Conservation (phyloP, 495 filamentous ascomycete species). For the Aeminium ludgeri region DNA sequence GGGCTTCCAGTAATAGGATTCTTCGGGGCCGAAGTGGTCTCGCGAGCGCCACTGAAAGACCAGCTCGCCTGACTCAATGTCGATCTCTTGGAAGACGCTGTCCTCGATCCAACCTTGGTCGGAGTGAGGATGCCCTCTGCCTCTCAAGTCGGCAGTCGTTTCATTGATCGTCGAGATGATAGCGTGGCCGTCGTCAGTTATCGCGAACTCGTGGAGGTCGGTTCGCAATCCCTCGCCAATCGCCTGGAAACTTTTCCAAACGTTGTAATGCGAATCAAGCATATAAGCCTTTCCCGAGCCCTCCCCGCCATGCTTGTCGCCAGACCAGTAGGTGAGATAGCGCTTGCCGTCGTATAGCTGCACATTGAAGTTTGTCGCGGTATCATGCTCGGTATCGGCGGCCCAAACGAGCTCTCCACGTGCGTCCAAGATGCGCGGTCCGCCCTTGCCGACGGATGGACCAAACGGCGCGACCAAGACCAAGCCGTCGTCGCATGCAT, state of each 20-base stretch:
- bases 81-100: slow-evolving; percentile 34
- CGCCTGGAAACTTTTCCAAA: slow-evolving; percentile 23
- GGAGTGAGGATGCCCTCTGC: slow-evolving; percentile 19
- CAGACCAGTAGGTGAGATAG: slow-evolving; percentile 37
- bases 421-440: background rate
- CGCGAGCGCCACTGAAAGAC: slow-evolving; percentile 37
- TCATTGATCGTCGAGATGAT: slow-evolving; percentile 4
- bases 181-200: slow-evolving; percentile 9
- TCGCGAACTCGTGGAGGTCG: slow-evolving; percentile 12
- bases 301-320: slow-evolving; percentile 34
- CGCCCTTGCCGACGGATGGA: background rate
- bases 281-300: slow-evolving; percentile 34
- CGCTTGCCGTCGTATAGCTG: slow-evolving; percentile 24
- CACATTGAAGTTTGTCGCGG: background rate
- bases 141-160: slow-evolving; percentile 27
- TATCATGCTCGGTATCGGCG: background rate
- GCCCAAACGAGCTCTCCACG: slow-evolving; percentile 2
- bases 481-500: background rate
- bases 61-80: slow-evolving; percentile 32
- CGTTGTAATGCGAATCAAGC: slow-evolving; percentile 32
- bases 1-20: slow-evolving; percentile 28
- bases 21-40: slow-evolving; percentile 33
- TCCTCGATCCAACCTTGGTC: slow-evolving; percentile 33
- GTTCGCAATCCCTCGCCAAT: slow-evolving; percentile 7
- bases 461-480: background rate